These are phyloP conservation scores for Boletus eberwhitei DNA, from an alignment of 768 basidiomycete genomes.

Conservation along the genomic window DNA sequence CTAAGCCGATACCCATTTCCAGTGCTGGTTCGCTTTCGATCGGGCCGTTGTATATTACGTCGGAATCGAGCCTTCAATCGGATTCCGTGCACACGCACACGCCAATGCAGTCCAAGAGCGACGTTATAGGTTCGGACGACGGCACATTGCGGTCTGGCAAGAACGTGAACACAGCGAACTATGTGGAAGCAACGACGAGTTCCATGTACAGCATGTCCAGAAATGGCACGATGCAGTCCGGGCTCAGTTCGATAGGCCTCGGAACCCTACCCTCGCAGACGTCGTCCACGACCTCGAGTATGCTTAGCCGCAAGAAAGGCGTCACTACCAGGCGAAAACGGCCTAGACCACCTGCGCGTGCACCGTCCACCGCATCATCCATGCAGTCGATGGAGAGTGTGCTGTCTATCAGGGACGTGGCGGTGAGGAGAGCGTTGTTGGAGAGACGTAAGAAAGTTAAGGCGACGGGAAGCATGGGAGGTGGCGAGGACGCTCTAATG, in stretches of 20 bases:
- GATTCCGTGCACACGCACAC: constrained; percentile 1
- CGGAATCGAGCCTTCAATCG: constrained; percentile 3
- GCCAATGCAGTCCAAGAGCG: neutral
- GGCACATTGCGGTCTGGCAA: neutral
- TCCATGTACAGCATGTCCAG: constrained; percentile 10
- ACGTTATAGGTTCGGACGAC: neutral
- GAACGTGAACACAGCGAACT: neutral
- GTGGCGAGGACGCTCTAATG: neutral
- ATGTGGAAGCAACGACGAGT: neutral
- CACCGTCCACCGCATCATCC: constrained; percentile 27
- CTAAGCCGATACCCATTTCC: neutral
- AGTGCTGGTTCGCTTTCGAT: constrained; percentile 1
- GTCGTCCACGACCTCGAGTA: constrained; percentile 14
- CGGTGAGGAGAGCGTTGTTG: constrained; percentile 24
- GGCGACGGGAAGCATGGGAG: constrained; percentile 4
- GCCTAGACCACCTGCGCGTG: constrained; percentile 19
- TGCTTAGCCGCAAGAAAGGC: constrained; percentile 22
- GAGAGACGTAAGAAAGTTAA: constrained; percentile 25
- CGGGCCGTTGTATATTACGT: constrained; percentile 2
- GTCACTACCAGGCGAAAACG: constrained; percentile 16
- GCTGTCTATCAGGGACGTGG: constrained; percentile 20
- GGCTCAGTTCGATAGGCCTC: neutral
- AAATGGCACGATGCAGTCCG: constrained; percentile 7
- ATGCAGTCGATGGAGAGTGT: constrained; percentile 23
- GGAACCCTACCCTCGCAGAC: neutral